Evolutionary conservation across 2,329 filamentous ascomycete genomes (phyloP), one percentile per base, ranked within the genome.

Genomic region (Alternaria angustiovoidea): DNA sequence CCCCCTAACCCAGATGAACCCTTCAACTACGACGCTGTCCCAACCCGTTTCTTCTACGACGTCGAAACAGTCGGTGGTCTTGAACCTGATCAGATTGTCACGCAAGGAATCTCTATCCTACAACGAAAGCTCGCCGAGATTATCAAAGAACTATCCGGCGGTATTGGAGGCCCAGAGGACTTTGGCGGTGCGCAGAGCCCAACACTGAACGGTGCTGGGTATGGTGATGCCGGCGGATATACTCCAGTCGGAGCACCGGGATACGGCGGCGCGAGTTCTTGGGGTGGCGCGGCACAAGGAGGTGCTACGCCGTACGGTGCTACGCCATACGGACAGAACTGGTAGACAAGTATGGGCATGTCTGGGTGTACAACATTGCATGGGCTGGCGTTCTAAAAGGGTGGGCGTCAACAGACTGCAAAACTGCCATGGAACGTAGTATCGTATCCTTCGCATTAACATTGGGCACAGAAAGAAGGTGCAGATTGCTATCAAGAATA

Each of bases 1-100:
- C 86, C 89, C 0, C 86, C 88, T 0, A 88, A 91, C 68, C 91
- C 95, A 66, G 93, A 93, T 68, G 92, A 96, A 71, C 86, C 89
- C 0, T 98, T 98, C 79, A 89, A 98, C 81, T 98, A 92, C 79
- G 90, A 97, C 71, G 94, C 93, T 9, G 87, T 90, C 22, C 94
- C 95, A 5, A 85, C 84, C 62, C 88, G 87, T 67, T 99, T 97
- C 84, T 99, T 97, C 83, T 91, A 94, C 74, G 93, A 97, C 74
- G 90, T 99, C 47, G 95, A 99, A 79, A 90, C 91, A 47, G 89
- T 91, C 38, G 95, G 95, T 36, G 92, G 89, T 70, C 87, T 98
- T 62, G 92, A 95, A 30, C 94, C 95, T 0, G 94, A 99, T 74
- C 86, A 88, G 63, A 95, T 98, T 69, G 88, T 99, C 52, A 89